Base-by-base conservation (phyloP, 2,329 filamentous ascomycete genomes). In the Epichloe festucae region DNA sequence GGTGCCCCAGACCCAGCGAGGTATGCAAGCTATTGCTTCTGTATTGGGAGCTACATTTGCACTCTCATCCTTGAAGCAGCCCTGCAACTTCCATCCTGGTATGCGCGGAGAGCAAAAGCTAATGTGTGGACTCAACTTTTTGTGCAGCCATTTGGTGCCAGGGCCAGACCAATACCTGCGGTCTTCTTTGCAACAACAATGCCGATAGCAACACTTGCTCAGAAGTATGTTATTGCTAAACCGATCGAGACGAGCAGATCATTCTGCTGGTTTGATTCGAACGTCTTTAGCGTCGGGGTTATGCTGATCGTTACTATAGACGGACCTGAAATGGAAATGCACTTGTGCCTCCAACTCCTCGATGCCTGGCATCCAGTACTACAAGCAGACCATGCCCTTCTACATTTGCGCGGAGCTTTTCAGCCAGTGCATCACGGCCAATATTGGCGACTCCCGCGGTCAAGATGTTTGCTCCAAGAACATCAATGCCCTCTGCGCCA, bases 321-420 rank as follows among this genome's bases (percentile, higher is more conserved):
- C 77, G 72, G 50, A 51, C 41, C 69, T 80, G 43, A 57, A 64
- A 50, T 80, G 70, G 65, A 57, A 61, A 15, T 81, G 77, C 64
- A 68, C 64, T 15, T 80, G 77, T 68, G 50, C 60, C 36, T 59
- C 64, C 56, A 77, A 79, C 64, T 66, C 62, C 59, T 71, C 69
- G 46, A 66, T 68, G 6, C 76, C 77, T 14, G 74, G 73, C 53
- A 70, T 81, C 45, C 66, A 77, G 63, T 71, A 74, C 63, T 81
- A 77, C 66, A 58, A 55, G 47, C 71, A 78, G 67, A 77, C 76
- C 3, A 65, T 81, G 57, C 71, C 72, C 46, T 70, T 67, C 52
- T 78, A 75, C 60, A 71, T 78, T 60, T 81, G 78, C 69, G 27
- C 71, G 52, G 54, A 69, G 54, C 72, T 76, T 41, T 77, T 69